Conservation (phyloP, 345 rosid genomes). For the Theobroma cacao region DNA sequence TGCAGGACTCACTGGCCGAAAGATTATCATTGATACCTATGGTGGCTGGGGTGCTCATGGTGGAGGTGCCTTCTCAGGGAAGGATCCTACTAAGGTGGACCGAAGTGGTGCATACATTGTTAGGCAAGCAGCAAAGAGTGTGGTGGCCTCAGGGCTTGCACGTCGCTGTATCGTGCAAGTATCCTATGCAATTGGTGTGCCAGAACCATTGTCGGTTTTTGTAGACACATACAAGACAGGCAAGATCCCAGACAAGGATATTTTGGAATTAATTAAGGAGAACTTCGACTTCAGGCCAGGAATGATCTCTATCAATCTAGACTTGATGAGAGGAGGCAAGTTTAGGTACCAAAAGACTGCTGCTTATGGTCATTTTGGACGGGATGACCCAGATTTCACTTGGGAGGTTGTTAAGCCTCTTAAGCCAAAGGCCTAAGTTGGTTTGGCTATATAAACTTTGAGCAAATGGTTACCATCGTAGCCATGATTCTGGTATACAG, state of each 20-base stretch:
- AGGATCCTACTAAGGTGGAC: constrained; percentile 76
- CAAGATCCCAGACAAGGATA: constrained; percentile 54
- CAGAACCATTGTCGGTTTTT: constrained; percentile 66
- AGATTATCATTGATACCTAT: constrained; percentile 70
- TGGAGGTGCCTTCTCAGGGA: constrained; percentile 63
- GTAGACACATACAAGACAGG: constrained; percentile 63
- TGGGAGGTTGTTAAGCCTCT: constrained; percentile 76
- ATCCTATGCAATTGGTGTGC: constrained; percentile 73
- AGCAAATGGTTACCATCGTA: constrained; percentile 10
- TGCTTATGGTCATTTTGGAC: constrained; percentile 72
- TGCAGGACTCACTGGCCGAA: constrained; percentile 82
- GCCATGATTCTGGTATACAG: constrained; percentile 23
- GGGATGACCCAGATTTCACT: constrained; percentile 72
- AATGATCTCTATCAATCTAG: constrained; percentile 76
- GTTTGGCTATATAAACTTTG: neutral
- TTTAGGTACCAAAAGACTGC: constrained; percentile 76
- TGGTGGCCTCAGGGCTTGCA: constrained; percentile 71
- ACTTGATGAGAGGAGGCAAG: constrained; percentile 67
- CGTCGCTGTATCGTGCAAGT: constrained; percentile 77
- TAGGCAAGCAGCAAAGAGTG: constrained; percentile 79
- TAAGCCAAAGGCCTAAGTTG: constrained; percentile 53
- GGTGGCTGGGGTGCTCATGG: constrained; percentile 69
- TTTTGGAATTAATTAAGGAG: constrained; percentile 54
- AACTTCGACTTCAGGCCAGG: constrained; percentile 75
- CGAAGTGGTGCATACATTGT: constrained; percentile 80